A percentile compares a stretch with the other conserved stretches of the same genome.
phyloP scores from a whole-genome alignment of 352 stramenopile genomes.

The Globisporangium rhizosaccharum region DNA sequence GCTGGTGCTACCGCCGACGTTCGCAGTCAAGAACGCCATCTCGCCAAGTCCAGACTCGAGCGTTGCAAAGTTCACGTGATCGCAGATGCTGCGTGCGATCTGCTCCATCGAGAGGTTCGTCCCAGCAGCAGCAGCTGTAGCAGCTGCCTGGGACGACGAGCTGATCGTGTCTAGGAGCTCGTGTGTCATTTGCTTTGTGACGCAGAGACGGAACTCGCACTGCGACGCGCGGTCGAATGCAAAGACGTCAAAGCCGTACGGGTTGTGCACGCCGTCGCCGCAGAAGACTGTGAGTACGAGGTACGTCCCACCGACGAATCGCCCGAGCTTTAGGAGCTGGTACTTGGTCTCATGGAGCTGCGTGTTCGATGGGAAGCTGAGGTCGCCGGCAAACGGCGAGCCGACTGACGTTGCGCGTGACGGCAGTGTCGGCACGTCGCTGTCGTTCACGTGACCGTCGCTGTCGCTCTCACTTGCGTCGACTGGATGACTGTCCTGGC shows the following conservation, averaged over 20 bases:
- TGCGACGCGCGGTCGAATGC: slow-evolving; percentile 40
- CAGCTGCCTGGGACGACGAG: slow-evolving; percentile 45
- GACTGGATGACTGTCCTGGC: not conserved
- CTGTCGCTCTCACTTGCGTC: not conserved
- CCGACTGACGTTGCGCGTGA: slow-evolving; percentile 6
- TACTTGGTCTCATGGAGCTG: slow-evolving; percentile 30
- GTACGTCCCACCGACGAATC: slow-evolving; percentile 61
- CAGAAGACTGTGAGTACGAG: slow-evolving; percentile 64
- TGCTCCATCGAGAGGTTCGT: slow-evolving; percentile 72
- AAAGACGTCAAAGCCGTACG: slow-evolving; percentile 68
- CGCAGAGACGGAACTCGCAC: slow-evolving; percentile 41
- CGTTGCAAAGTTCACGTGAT: slow-evolving; percentile 45
- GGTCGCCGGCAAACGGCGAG: slow-evolving; percentile 32
- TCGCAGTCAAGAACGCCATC: slow-evolving; percentile 44
- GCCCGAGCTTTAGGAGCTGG: slow-evolving; percentile 55
- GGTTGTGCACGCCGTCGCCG: slow-evolving; percentile 54
- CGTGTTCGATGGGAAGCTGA: slow-evolving; percentile 6
- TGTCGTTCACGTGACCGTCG: not conserved
- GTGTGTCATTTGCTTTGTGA: slow-evolving; percentile 63
- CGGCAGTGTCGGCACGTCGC: slow-evolving; percentile 7
- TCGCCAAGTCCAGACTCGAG: slow-evolving; percentile 34
- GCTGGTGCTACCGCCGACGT: slow-evolving; percentile 7
- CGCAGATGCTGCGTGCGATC: slow-evolving; percentile 55
- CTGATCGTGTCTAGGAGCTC: slow-evolving; percentile 49
- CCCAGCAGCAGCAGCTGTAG: slow-evolving; percentile 50